A percentile compares a stretch with the other conserved stretches of the same genome.
phyloP scores from a whole-genome alignment of 805 yeast species.

The Metschnikowia lachancei region DNA sequence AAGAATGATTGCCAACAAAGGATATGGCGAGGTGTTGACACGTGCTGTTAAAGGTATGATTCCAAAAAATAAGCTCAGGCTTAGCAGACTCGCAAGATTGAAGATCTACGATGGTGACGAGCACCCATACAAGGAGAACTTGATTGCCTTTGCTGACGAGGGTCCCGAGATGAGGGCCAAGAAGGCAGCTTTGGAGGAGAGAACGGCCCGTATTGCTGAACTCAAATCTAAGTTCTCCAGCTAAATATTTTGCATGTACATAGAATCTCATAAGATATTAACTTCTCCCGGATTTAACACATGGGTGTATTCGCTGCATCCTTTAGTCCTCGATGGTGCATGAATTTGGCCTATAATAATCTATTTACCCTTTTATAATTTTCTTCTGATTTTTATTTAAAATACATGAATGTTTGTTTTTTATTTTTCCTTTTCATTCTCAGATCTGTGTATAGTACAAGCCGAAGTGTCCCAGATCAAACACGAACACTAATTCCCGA shows the following conservation, averaged over 20 bases:
- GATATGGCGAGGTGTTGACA: conserved; percentile 79
- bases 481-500: conserved; percentile 52
- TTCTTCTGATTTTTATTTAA: neutral
- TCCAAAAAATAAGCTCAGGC: conserved; percentile 85
- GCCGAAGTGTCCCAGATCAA: conserved; percentile 11
- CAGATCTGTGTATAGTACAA: conserved; percentile 11
- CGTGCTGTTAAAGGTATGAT: conserved; percentile 95
- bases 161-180: conserved; percentile 49
- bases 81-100: conserved; percentile 74
- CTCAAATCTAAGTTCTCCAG: conserved; percentile 33
- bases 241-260: conserved; percentile 20
- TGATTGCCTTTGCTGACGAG: conserved; percentile 83
- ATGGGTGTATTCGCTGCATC: no score
- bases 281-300: no score
- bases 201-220: conserved; percentile 31
- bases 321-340: no score
- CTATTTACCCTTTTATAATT: neutral
- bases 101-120: conserved; percentile 86
- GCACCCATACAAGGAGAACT: conserved; percentile 80
- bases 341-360: neutral
- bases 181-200: conserved; percentile 36
- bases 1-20: conserved; percentile 69
- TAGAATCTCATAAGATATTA: conserved; percentile 3
- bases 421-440: neutral
- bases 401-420: neutral